Conservation (phyloP, 2,329 filamentous ascomycete species). For the Huntiella abstrusa region DNA sequence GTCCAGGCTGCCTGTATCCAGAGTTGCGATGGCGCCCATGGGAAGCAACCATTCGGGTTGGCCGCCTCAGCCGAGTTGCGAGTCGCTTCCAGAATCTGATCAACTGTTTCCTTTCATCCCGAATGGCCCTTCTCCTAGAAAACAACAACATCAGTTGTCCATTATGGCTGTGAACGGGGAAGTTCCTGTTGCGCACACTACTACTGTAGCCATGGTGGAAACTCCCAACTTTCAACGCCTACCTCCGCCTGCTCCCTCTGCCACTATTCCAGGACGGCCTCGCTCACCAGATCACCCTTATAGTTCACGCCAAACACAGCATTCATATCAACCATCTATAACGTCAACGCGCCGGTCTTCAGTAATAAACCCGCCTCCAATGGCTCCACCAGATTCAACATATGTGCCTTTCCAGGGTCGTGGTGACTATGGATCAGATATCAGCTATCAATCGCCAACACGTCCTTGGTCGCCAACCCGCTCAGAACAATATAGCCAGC, state of each 20-base stretch:
- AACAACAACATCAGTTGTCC: background rate
- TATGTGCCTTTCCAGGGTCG: constrained; percentile 38
- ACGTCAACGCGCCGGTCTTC: constrained; percentile 29
- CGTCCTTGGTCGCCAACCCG: constrained; percentile 40
- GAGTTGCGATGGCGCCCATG: background rate
- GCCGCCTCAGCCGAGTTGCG: constrained; percentile 9
- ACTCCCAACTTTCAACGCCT: background rate
- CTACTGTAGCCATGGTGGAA: background rate
- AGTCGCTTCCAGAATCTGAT: constrained; percentile 4
- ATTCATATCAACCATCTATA: constrained; percentile 35
- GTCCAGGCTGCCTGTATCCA: background rate
- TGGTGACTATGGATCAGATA: constrained; percentile 18
- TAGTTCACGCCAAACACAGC: constrained; percentile 27
- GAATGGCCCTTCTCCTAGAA: constrained; percentile 24
- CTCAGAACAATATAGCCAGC: constrained; percentile 45
- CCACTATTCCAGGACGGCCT: constrained; percentile 14
- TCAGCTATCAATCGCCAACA: constrained; percentile 27
- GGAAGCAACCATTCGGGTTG: background rate
- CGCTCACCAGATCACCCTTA: constrained; percentile 24
- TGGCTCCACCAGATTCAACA: constrained; percentile 43
- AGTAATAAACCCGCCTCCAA: constrained; percentile 37
- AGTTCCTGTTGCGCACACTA: constrained; percentile 4
- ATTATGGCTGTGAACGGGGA: constrained; percentile 6
- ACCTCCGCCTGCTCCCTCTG: background rate
- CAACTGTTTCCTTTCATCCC: constrained; percentile 29